Evolutionary conservation across 1,139 yeast genomes (phyloP).

Genomic region (Candida sp.): DNA sequence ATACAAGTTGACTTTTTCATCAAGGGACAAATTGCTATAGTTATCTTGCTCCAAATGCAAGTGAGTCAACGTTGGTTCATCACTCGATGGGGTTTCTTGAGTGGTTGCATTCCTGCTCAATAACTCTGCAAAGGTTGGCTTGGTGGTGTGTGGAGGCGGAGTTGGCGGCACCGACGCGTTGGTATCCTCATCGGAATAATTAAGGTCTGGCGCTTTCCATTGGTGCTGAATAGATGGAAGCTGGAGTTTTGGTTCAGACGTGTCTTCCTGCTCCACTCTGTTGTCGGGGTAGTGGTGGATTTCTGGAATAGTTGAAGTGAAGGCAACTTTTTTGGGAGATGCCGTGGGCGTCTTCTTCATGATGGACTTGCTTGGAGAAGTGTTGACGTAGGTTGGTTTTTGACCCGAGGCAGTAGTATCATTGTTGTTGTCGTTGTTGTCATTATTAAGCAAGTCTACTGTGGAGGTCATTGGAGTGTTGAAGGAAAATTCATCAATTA

Average conservation of each 20-base stretch:
- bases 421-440: not conserved
- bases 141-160: constrained; percentile 22
- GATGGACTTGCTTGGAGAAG: constrained; percentile 46
- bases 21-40: constrained; percentile 36
- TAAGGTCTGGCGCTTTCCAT: constrained; percentile 27
- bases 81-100: constrained; percentile 19
- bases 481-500: constrained; percentile 34
- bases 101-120: constrained; percentile 15
- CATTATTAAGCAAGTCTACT: constrained; percentile 18
- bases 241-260: not conserved
- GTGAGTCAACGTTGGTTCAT: constrained; percentile 26
- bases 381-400: constrained; percentile 8
- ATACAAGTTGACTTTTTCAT: constrained; percentile 43
- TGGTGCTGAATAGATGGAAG: constrained; percentile 9
- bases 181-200: constrained; percentile 13
- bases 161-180: constrained; percentile 16
- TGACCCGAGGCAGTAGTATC: constrained; percentile 2
- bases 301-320: constrained; percentile 35
- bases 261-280: constrained; percentile 10
- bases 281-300: constrained; percentile 36
- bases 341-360: constrained; percentile 35
- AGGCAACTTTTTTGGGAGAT: constrained; percentile 48
- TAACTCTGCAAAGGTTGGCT: constrained; percentile 18
- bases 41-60: constrained; percentile 26
- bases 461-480: constrained; percentile 32